Evolutionary conservation across 2,329 filamentous ascomycete species (phyloP).

Genomic region (Achaetomium macrosporum): DNA sequence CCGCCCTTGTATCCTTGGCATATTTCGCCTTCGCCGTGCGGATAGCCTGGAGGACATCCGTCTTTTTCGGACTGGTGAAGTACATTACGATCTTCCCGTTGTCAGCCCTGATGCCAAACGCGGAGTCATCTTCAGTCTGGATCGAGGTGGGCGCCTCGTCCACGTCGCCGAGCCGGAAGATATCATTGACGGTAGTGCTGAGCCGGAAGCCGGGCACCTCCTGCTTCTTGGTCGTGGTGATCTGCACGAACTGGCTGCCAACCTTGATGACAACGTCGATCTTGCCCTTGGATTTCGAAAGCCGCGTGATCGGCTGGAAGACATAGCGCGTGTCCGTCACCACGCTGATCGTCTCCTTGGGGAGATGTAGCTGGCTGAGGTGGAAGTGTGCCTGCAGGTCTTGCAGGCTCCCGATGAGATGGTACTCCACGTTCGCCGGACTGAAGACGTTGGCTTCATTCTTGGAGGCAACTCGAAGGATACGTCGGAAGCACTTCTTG

Average conservation of each 20-base stretch:
- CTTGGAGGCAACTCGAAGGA: slow-evolving; percentile 56
- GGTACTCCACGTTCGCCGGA: slow-evolving; percentile 59
- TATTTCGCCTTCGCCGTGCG: slow-evolving; percentile 58
- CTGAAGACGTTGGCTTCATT: slow-evolving; percentile 57
- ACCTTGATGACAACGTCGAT: slow-evolving; percentile 65
- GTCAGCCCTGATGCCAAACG: slow-evolving; percentile 62
- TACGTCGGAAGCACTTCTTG: slow-evolving; percentile 59
- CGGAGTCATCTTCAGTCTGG: slow-evolving; percentile 59
- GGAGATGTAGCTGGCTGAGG: slow-evolving; percentile 58
- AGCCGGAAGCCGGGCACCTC: slow-evolving; percentile 59
- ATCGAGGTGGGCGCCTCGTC: slow-evolving; percentile 62
- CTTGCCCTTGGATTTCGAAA: slow-evolving; percentile 65
- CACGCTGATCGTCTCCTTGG: slow-evolving; percentile 64
- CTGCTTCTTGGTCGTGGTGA: slow-evolving; percentile 63
- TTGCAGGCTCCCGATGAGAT: slow-evolving; percentile 58
- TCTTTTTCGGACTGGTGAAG: slow-evolving; percentile 60
- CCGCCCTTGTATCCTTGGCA: slow-evolving; percentile 54
- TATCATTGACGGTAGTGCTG: slow-evolving; percentile 61
- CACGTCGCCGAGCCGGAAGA: slow-evolving; percentile 61
- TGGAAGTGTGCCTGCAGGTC: slow-evolving; percentile 63
- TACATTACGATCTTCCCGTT: slow-evolving; percentile 68
- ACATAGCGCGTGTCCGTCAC: slow-evolving; percentile 61
- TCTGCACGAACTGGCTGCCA: slow-evolving; percentile 63
- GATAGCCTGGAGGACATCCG: slow-evolving; percentile 58
- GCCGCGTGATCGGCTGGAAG: slow-evolving; percentile 58